Conservation (phyloP, 306 rosid species). For the Rosa persica region DNA sequence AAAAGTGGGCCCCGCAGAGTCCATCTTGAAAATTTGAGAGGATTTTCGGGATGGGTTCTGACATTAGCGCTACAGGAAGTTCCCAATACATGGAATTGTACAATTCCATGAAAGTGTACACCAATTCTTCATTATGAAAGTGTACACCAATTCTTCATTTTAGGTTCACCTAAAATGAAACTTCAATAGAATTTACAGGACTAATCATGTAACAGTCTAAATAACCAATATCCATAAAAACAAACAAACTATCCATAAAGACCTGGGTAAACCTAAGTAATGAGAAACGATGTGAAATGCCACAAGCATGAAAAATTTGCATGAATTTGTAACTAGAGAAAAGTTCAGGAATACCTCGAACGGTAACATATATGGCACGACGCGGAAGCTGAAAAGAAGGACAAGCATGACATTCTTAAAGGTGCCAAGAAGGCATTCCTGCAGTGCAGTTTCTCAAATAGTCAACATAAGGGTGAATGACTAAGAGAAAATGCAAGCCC, state of each 20-base stretch:
- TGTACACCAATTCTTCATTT: no score
- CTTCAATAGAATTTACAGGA: neutral
- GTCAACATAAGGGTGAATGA: neutral
- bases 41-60: no score
- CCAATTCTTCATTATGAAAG: no score
- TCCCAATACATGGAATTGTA: no score
- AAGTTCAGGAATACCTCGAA: conserved; percentile 65
- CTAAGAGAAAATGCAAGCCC: neutral
- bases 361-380: conserved; percentile 62
- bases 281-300: conserved; percentile 25
- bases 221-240: conserved; percentile 4
- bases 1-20: no score
- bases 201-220: conserved; percentile 6
- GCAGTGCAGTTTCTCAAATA: conserved; percentile 28
- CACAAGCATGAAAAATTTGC: conserved; percentile 11
- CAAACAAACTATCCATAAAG: neutral
- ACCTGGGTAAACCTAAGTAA: neutral
- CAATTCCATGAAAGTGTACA: no score
- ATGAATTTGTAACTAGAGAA: conserved; percentile 10
- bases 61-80: no score
- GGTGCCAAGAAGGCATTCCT: conserved; percentile 98
- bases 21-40: no score
- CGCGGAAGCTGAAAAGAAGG: conserved; percentile 65
- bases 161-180: conserved; percentile 1
- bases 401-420: conserved; percentile 70